These are phyloP conservation scores for Ceratobasidium sp. DNA, from an alignment of 1,284 basidiomycete species.

Conservation along the genomic window DNA sequence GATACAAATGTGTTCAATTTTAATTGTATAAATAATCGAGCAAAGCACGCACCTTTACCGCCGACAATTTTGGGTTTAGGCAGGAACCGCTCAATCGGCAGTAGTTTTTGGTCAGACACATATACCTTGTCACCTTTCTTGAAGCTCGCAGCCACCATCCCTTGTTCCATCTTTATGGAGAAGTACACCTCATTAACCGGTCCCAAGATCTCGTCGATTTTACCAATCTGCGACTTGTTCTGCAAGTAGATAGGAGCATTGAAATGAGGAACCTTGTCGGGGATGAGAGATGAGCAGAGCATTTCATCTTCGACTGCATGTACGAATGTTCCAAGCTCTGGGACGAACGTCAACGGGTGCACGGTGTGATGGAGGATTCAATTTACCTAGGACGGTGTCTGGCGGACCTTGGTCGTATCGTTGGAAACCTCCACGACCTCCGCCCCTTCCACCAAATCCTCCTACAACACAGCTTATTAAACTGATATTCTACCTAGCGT, in stretches of 20 bases:
- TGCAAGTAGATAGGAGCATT: conserved; percentile 99
- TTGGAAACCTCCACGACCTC: conserved; percentile 66
- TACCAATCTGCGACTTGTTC: conserved; percentile 96
- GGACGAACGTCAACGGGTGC: not conserved
- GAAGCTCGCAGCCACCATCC: conserved; percentile 96
- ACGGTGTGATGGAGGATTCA: not conserved
- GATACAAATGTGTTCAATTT: conserved; percentile 24
- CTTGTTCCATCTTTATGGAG: conserved; percentile 96
- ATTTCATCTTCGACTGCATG: conserved; percentile 99
- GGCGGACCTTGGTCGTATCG: conserved; percentile 84
- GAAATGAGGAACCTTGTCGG: conserved; percentile 97
- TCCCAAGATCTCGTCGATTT: conserved; percentile 95
- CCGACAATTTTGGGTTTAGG: conserved; percentile 90
- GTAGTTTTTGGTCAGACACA: conserved; percentile 94
- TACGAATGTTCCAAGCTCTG: conserved; percentile 89
- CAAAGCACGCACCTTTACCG: conserved; percentile 66
- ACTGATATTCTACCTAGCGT: conserved; percentile 6
- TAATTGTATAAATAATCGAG: conserved; percentile 6
- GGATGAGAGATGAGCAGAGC: conserved; percentile 88
- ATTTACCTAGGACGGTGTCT: conserved; percentile 80
- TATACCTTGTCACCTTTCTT: conserved; percentile 98
- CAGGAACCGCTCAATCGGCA: conserved; percentile 96
- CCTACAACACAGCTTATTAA: conserved; percentile 16
- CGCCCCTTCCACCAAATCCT: conserved; percentile 62
- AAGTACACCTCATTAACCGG: conserved; percentile 99